Evolutionary conservation across 176 grass and related monocot species (phyloP).

Genomic region (Melocanna baccifera): DNA sequence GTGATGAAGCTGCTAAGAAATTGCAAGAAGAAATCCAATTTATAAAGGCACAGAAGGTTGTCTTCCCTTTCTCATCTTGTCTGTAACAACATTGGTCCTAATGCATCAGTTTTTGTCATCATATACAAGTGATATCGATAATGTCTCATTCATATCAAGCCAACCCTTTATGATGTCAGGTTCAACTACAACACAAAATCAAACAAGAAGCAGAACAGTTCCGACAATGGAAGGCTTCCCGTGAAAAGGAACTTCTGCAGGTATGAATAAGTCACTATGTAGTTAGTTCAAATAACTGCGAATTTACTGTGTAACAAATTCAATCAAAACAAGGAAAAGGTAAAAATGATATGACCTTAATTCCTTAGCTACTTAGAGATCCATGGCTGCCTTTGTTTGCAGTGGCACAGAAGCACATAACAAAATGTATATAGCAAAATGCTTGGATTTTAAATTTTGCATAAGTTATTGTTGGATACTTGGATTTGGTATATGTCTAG

Average conservation of each 20-base stretch:
- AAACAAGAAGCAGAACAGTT: slow-evolving; percentile 99
- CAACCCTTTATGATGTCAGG: slow-evolving; percentile 45
- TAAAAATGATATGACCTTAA: not conserved
- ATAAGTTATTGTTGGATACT: not conserved
- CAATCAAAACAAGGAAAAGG: slow-evolving; percentile 1
- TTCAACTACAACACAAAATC: slow-evolving; percentile 96
- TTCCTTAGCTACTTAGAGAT: slow-evolving; percentile 1
- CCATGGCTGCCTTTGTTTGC: not conserved
- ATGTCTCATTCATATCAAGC: not conserved
- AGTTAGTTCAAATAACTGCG: not conserved
- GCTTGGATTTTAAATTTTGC: not conserved
- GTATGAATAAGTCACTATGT: slow-evolving; percentile 24
- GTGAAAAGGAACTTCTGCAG: slow-evolving; percentile 98
- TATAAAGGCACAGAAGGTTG: slow-evolving; percentile 93
- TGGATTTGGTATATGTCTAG: not conserved
- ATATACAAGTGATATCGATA: not conserved
- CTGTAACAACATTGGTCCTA: not conserved
- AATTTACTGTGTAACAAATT: slow-evolving; percentile 1
- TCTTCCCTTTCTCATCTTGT: not conserved
- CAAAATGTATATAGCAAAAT: not conserved
- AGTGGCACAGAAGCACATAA: not conserved
- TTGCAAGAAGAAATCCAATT: slow-evolving; percentile 97
- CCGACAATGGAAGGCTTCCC: slow-evolving; percentile 89
- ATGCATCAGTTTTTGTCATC: slow-evolving; percentile 13
- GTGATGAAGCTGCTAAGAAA: slow-evolving; percentile 97